Evolutionary conservation across 139 green algal species (phyloP).

Genomic region (Chlamydomonas incerta): DNA sequence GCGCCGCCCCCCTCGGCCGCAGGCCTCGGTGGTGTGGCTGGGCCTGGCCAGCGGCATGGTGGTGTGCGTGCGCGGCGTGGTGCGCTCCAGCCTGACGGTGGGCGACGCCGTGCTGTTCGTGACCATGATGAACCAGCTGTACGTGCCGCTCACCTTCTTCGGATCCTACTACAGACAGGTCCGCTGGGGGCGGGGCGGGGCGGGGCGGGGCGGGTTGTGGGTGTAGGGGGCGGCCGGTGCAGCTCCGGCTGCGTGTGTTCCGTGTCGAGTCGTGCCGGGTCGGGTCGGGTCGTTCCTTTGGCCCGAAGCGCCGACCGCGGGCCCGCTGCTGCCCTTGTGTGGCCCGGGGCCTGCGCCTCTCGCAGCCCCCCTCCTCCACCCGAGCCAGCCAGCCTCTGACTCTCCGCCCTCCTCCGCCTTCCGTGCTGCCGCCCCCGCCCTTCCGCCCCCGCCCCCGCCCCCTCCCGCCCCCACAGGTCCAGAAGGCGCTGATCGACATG

Average conservation of each 20-base stretch:
- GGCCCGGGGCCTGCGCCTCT: too few relatives aligned
- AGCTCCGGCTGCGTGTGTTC: neutral
- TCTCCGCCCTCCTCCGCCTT: too few relatives aligned
- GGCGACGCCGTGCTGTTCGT: constrained; percentile 91
- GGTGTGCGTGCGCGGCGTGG: constrained; percentile 72
- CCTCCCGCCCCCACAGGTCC: constrained; percentile 67
- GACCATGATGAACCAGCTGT: constrained; percentile 91
- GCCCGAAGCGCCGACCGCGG: too few relatives aligned
- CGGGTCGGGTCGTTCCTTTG: too few relatives aligned
- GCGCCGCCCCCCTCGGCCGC: neutral
- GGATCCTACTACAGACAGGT: constrained; percentile 82
- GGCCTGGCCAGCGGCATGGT: constrained; percentile 67
- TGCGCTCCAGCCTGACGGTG: constrained; percentile 74
- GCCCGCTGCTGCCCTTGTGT: too few relatives aligned
- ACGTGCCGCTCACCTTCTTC: constrained; percentile 91
- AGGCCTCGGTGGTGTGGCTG: constrained; percentile 65
- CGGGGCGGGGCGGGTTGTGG: neutral
- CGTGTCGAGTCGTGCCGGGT: neutral
- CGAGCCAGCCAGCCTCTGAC: too few relatives aligned
- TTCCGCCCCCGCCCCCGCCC: constrained; percentile 64
- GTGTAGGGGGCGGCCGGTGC: neutral
- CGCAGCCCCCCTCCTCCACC: too few relatives aligned
- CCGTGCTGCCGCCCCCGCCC: too few relatives aligned
- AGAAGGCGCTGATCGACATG: constrained; percentile 86
- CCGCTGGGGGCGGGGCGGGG: neutral